A percentile compares a stretch with the other conserved stretches of the same genome.
Conservation (phyloP, 169 alveolate species). For the Neospora caninum region DNA sequence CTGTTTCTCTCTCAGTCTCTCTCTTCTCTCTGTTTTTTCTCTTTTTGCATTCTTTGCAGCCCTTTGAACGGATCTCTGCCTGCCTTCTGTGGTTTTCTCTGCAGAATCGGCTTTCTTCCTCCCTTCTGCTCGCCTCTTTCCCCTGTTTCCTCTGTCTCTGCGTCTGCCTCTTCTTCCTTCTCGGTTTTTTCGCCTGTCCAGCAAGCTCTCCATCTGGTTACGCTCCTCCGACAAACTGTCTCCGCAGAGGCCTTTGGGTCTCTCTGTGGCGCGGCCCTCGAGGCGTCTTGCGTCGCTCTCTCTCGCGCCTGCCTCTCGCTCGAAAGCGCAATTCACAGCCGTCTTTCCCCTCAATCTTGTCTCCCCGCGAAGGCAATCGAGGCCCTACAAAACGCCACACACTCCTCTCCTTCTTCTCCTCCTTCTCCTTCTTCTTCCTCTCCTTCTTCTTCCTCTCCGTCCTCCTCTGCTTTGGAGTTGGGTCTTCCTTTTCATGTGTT, state of each 20-base stretch:
- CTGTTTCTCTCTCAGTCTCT: no score
- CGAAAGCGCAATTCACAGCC: not conserved
- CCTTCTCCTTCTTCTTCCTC: not conserved
- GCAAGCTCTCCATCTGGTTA: not conserved
- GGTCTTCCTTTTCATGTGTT: not conserved
- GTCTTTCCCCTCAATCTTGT: not conserved
- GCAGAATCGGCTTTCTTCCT: not conserved
- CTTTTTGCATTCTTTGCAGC: not conserved
- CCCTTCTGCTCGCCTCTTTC: not conserved
- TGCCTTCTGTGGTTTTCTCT: not conserved
- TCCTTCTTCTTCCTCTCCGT: not conserved
- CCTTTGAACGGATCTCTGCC: not conserved
- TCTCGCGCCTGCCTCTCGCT: not conserved
- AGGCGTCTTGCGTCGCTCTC: not conserved
- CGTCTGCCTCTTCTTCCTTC: not conserved
- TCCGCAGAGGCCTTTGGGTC: not conserved
- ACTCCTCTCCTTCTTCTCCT: no score
- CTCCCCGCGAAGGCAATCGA: not conserved
- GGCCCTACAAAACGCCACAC: not conserved
- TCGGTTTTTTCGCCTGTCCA: not conserved
- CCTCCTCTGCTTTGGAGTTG: not conserved
- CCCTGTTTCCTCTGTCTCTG: not conserved
- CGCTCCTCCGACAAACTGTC: not conserved
- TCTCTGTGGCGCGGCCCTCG: conserved; percentile 7
- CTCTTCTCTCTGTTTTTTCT: not conserved